phyloP scores from a whole-genome alignment of 805 yeast genomes.

The Lipomyces sp. region DNA sequence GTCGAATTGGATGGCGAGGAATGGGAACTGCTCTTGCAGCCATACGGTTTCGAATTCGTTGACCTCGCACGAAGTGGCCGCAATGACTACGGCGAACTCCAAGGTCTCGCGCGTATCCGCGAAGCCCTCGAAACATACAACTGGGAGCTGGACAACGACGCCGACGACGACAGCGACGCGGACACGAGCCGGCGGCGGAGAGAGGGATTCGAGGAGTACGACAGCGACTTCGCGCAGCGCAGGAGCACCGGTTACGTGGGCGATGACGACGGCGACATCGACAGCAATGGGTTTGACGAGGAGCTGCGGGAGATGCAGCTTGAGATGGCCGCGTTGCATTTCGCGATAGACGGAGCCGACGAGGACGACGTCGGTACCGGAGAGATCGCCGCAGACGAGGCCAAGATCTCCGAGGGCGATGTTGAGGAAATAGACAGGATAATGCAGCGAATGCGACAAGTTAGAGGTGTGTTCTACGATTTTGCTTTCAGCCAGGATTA shows the following conservation, averaged over 20 bases:
- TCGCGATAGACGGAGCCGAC: slow-evolving; percentile 16
- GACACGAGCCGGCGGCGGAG: neutral
- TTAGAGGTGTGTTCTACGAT: slow-evolving; percentile 27
- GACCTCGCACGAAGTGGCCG: slow-evolving; percentile 21
- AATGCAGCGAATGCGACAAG: slow-evolving; percentile 32
- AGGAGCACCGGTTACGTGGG: slow-evolving; percentile 3
- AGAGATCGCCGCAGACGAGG: slow-evolving; percentile 3
- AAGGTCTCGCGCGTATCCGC: slow-evolving; percentile 33
- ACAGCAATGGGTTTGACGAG: slow-evolving; percentile 18
- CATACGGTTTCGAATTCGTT: slow-evolving; percentile 34
- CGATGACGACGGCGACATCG: slow-evolving; percentile 15
- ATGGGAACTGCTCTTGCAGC: slow-evolving; percentile 21
- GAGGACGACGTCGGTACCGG: slow-evolving; percentile 4
- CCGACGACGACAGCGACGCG: slow-evolving; percentile 1
- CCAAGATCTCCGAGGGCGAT: slow-evolving; percentile 14
- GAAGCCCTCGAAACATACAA: slow-evolving; percentile 34
- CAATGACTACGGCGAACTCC: slow-evolving; percentile 28
- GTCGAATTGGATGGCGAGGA: slow-evolving; percentile 22
- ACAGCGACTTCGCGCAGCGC: neutral
- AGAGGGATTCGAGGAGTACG: neutral
- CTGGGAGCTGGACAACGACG: slow-evolving; percentile 9
- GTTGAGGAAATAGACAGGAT: slow-evolving; percentile 36
- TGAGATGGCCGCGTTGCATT: slow-evolving; percentile 28
- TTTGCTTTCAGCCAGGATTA: neutral
- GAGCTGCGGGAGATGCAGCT: slow-evolving; percentile 27